Evolutionary conservation across 768 basidiomycete genomes (phyloP), one percentile per base, ranked within the genome.

Genomic region (Coprinellus micaceus): DNA sequence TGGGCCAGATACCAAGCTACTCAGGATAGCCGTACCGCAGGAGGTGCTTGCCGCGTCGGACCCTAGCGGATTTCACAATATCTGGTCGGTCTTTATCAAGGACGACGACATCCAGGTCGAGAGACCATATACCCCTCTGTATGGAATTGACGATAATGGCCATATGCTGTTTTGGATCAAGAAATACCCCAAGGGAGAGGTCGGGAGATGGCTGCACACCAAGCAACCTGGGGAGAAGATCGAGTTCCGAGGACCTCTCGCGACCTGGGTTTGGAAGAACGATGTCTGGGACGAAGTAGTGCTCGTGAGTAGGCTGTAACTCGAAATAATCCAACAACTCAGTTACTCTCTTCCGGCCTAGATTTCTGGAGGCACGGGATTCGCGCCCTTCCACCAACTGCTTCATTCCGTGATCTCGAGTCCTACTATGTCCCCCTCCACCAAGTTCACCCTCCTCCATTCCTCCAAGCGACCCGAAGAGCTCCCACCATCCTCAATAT

Each of bases 71-170:
- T 74, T 72, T 54, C 58, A 58, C 58, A 82, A 78, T 26, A 82
- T 91, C 57, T 93, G 84, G 82, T 88, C 89, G 37, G 73, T 94
- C 12, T 93, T 78, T 67, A 75, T 93, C 66, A 94, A 93, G 66
- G 89, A 94, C 66, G 86, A 87, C 60, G 91, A 92, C 62, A 91
- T 94, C 21, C 91, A 93, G 69, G 88, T 93, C 29, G 91, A 94
- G 64, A 72, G 91, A 53, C 85, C 89, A 12, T 94, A 93, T 65
- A 94, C 92, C 4, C 91, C 91, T 3, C 71, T 94, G 47, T 77
- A 84, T 58, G 86, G 91, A 21, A 72, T 91, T 22, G 85, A 88
- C 51, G 71, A 78, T 52, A 66, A 83, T 11, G 89, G 90, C 0
- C 73, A 75, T 45, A 85, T 94, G 76, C 73, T 73, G 36, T 82